Evolutionary conservation across 179 eudicot species (phyloP).

Genomic region (Drosera spatulata): DNA sequence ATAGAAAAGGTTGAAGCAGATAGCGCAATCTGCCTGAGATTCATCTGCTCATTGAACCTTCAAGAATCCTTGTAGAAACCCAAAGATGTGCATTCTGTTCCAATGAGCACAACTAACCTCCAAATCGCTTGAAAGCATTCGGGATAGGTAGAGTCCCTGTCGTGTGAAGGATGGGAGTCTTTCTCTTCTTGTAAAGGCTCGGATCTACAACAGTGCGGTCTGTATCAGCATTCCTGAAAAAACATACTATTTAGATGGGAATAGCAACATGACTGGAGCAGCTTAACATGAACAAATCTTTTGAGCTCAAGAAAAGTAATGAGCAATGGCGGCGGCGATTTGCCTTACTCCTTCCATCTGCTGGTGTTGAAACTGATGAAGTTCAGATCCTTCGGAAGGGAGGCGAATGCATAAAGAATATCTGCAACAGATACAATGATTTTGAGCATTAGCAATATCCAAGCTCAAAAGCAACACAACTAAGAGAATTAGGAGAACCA

Average conservation of each 20-base stretch:
- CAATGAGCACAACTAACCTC: constrained; percentile 10
- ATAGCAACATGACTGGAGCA: no score
- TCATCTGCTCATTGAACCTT: background rate
- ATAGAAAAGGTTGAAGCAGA: no score
- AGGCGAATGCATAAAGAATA: constrained; percentile 19
- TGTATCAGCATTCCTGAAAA: constrained; percentile 9
- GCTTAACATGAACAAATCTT: background rate
- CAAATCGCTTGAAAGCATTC: constrained; percentile 13
- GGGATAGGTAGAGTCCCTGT: constrained; percentile 15
- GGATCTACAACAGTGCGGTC: constrained; percentile 15
- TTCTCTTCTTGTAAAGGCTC: constrained; percentile 8
- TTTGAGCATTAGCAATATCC: no score
- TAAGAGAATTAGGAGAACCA: background rate
- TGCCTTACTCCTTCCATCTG: constrained; percentile 15
- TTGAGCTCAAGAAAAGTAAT: background rate
- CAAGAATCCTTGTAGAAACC: background rate
- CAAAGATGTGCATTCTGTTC: background rate
- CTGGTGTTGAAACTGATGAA: constrained; percentile 17
- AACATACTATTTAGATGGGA: background rate
- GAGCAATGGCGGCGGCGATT: background rate
- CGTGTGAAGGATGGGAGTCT: constrained; percentile 7
- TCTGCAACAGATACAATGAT: constrained; percentile 11
- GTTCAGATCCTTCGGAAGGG: constrained; percentile 20
- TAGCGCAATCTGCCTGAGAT: no score
- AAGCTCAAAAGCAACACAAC: constrained; percentile 8